phyloP scores from a whole-genome alignment of 179 eudicot genomes.

The Sideroxylon spinosum region DNA sequence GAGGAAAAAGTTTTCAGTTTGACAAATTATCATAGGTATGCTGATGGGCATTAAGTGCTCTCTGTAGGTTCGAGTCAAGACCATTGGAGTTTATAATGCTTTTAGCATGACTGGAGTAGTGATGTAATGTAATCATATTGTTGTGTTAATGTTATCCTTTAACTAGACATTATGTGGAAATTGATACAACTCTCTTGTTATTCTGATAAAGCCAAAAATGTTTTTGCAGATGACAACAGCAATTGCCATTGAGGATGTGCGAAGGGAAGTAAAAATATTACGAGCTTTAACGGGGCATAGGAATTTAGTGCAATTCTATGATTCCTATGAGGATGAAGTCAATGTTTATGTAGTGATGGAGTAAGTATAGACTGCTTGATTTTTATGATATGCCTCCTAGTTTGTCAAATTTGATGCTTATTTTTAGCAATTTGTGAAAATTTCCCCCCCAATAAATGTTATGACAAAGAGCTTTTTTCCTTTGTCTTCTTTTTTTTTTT shows the following conservation, averaged over 20 bases:
- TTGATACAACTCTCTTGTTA: neutral
- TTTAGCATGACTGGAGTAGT: neutral
- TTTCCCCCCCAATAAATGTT: neutral
- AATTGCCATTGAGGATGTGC: conserved; percentile 82
- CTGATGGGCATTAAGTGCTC: neutral
- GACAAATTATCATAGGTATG: neutral
- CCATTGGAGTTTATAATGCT: neutral
- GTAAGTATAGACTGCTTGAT: conserved; percentile 43
- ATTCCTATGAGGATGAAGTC: conserved; percentile 82
- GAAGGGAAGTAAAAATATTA: conserved; percentile 81
- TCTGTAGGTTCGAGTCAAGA: conserved; percentile 8
- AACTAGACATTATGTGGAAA: neutral
- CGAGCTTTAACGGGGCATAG: conserved; percentile 72
- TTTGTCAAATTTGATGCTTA: neutral
- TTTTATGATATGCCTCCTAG: neutral
- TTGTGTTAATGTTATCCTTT: conserved; percentile 2
- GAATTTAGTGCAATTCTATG: conserved; percentile 78
- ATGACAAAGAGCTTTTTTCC: too few species aligned
- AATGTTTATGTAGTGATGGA: conserved; percentile 85
- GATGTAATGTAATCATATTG: neutral
- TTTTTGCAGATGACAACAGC: conserved; percentile 75
- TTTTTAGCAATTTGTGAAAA: conserved; percentile 5
- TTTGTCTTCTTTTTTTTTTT: neutral
- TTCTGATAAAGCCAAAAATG: neutral
- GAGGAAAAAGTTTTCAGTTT: neutral